phyloP scores from a whole-genome alignment of 2,329 filamentous ascomycete species.

The Fusarium temperatum region DNA sequence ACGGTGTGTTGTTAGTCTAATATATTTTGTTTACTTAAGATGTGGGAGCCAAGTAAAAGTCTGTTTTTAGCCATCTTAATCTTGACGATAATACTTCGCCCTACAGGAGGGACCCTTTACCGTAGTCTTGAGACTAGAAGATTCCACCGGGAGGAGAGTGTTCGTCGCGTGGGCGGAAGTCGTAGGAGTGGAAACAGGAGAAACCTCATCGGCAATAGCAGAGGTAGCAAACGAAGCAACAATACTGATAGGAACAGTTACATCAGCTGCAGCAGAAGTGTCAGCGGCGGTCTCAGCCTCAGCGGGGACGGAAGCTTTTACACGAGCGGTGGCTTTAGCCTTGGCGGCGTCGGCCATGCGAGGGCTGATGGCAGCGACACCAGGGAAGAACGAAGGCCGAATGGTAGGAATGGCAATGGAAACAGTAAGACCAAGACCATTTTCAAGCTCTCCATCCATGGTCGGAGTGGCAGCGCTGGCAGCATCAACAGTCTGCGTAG shows the following conservation, averaged over 20 bases:
- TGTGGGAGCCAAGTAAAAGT: neutral
- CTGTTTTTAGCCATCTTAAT: neutral
- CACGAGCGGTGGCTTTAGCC: neutral
- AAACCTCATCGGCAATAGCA: neutral
- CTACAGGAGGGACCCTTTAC: neutral
- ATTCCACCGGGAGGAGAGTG: neutral
- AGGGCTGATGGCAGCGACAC: conserved; percentile 22
- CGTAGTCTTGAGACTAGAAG: neutral
- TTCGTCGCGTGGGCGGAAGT: neutral
- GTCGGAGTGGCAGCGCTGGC: conserved; percentile 10
- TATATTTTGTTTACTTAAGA: neutral
- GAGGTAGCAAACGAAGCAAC: too few species aligned
- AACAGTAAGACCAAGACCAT: conserved; percentile 21
- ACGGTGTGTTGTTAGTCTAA: neutral
- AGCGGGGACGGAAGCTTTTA: neutral
- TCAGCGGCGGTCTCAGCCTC: neutral
- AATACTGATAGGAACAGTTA: neutral
- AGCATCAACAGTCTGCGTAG: conserved; percentile 24
- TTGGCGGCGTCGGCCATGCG: conserved; percentile 11
- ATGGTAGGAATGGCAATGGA: conserved; percentile 32
- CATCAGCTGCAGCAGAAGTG: neutral
- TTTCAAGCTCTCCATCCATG: conserved; percentile 26
- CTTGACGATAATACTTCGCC: neutral
- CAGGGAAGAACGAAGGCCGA: conserved; percentile 19
- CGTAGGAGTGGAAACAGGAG: too few species aligned